Evolutionary conservation across 441 rosid species (phyloP), one percentile per base, ranked within the genome.

Genomic region (Syzygium malaccense): DNA sequence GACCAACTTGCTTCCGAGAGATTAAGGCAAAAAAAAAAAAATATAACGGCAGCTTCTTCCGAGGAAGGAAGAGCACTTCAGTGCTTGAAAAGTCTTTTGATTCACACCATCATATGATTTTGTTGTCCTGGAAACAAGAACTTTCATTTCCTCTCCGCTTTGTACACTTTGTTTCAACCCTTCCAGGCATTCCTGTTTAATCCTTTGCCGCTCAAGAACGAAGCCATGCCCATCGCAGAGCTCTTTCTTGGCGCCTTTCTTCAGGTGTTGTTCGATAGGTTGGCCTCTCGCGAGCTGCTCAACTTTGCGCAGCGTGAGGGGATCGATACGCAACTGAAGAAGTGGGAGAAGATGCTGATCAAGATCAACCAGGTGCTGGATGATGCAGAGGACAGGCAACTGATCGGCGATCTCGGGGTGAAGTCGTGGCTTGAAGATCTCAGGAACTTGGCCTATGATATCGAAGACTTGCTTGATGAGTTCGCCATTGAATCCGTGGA

Each of bases 401-500:
- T 57, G 28, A 57, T 5, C 14, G 62, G 4, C 62, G 28, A 57
- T 8, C 2, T 4, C 12, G 10, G 3, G 62, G 62, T 57, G 62
- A 25, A 57, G 6, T 25, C 0, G 14, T 57, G 62, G 62, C 62
- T 57, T 0, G 62, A 57, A 57, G n/a, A 25, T 57, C 62, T 57
- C 1, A 10, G n/a, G 1, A 57, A 57, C 62, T 57, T 57, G 3
- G 62, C n/a, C 62, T 57, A 57, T 4, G 62, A 57, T 25, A 57
- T 57, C 0, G 62, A 57, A 25, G 62, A 57, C 62, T 57, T 57
- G n/a, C 62, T 57, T 57, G 62, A 57, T 25, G 62, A 57, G n/a
- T 2, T 57, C 6, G 0, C 4, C n/a, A 57, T 2, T 4, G n/a
- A 57, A 57, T 25, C n/a, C 0, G 0, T 0, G 2, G 6, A 57